Evolutionary conservation across 2,329 filamentous ascomycete species (phyloP).

Genomic region (Stemphylium vesicarium): DNA sequence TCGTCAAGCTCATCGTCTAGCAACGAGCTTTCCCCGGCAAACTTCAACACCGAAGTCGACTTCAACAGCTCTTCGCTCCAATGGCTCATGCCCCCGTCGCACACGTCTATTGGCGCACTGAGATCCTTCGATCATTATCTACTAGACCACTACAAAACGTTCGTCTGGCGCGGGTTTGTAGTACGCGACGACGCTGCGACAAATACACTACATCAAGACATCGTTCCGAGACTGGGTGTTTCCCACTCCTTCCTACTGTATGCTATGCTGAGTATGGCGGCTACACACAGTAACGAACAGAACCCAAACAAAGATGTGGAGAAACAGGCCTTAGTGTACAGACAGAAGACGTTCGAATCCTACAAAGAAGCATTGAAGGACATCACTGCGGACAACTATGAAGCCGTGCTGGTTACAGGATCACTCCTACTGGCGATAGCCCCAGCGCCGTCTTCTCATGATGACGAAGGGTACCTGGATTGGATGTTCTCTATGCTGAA

Average conservation of each 20-base stretch:
- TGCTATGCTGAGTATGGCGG: conserved; percentile 37
- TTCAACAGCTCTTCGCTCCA: conserved; percentile 19
- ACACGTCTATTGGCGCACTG: conserved; percentile 30
- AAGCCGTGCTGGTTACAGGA: conserved; percentile 36
- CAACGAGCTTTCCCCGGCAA: background rate
- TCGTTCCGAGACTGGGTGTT: conserved; percentile 30
- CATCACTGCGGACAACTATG: conserved; percentile 43
- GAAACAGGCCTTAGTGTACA: conserved; percentile 29
- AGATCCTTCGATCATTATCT: conserved; percentile 26
- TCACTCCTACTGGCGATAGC: conserved; percentile 34
- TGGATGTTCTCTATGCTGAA: conserved; percentile 36
- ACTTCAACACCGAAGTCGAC: conserved; percentile 6
- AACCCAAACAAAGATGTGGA: conserved; percentile 19
- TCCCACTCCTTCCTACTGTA: conserved; percentile 33
- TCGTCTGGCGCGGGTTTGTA: conserved; percentile 33
- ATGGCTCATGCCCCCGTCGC: conserved; percentile 27
- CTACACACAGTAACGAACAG: conserved; percentile 27
- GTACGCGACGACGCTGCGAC: conserved; percentile 25
- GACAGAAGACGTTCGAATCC: conserved; percentile 33
- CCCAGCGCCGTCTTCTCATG: conserved; percentile 15
- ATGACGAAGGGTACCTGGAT: conserved; percentile 20
- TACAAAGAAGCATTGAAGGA: conserved; percentile 37
- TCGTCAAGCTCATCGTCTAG: background rate
- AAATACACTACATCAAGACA: conserved; percentile 28
- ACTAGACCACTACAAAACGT: conserved; percentile 35